phyloP scores from a whole-genome alignment of 495 filamentous ascomycete species.

The Penicillium coprophilum region DNA sequence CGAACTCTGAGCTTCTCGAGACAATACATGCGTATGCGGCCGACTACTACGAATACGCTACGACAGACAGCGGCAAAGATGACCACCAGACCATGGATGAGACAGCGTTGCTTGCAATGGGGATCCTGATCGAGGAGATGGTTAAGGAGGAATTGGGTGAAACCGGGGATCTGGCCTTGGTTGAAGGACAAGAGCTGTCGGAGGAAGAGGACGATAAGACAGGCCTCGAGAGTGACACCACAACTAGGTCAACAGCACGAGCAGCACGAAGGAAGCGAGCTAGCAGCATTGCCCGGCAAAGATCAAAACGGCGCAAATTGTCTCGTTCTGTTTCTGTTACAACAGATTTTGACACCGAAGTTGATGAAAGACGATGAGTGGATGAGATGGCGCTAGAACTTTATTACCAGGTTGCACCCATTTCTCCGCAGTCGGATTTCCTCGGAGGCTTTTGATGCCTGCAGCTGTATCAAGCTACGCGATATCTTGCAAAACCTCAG shows the following conservation, averaged over 20 bases:
- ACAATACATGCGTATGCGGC: conserved; percentile 71
- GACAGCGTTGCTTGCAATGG: conserved; percentile 77
- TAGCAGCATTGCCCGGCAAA: conserved; percentile 17
- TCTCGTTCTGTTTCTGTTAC: conserved; percentile 17
- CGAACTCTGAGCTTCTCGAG: conserved; percentile 72
- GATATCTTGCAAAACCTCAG: not conserved
- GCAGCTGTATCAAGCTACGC: not conserved
- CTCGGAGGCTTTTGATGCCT: conserved; percentile 4
- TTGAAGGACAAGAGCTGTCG: conserved; percentile 55
- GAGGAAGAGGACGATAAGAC: conserved; percentile 24
- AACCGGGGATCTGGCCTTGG: conserved; percentile 72
- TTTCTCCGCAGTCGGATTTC: not conserved
- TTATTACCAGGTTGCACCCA: not conserved
- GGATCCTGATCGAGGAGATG: conserved; percentile 79
- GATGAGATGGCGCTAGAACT: not conserved
- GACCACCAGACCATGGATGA: conserved; percentile 76
- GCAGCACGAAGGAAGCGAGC: conserved; percentile 13
- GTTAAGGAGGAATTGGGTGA: conserved; percentile 61
- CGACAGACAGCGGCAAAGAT: conserved; percentile 32
- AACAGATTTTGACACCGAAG: conserved; percentile 32
- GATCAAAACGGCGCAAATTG: conserved; percentile 31
- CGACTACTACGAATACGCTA: conserved; percentile 61
- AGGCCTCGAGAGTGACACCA: conserved; percentile 13
- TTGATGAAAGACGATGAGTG: conserved; percentile 18
- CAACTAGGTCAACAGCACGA: not conserved